Base-by-base conservation (phyloP, 352 stramenopile genomes). In the Globisporangium okanoganense region DNA sequence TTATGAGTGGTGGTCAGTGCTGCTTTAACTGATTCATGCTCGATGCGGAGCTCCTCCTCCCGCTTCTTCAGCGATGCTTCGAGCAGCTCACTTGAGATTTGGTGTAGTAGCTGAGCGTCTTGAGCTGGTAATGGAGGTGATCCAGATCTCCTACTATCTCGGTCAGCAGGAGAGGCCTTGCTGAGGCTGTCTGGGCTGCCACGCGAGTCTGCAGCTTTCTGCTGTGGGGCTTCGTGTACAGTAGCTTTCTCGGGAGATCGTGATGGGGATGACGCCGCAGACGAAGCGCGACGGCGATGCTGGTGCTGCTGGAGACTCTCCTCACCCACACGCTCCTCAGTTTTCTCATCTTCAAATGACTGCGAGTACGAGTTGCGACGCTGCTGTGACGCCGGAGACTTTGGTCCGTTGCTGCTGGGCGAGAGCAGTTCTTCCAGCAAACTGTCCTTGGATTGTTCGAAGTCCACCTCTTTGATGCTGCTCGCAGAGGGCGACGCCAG, bases 361-460 rank as follows among this genome's bases (percentile, higher is more conserved):
- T 82, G 71, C 7, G 73, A 85, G 57, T 79, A 82, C 16, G 78
- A 83, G 36, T 69, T 71, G n/a, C 62, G 73, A n/a, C 65, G 71
- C 10, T 67, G 54, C 20, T 35, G 20, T 7, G 56, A 50, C 55
- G 53, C 54, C 18, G 62, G 61, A 1, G 58, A 63, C 31, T 69
- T 68, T 7, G 66, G 56, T 13, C 40, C 33, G 16, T 33, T 33
- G 29, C 63, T 62, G 7, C 62, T 64, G 1, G 73, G 66, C 2
- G 77, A 64, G 14, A 88, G 51, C 14, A 90, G 70, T 47, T 90
- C 78, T 50, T 90, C 78, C 5, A 90, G 65, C 3, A 90, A 48
- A 62, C 76, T 83, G 62, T 85, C 78, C 57, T 90, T 90, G 9
- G 78, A 79, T 60, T 85, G 80, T 56, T 90, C 80, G 41, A 88